Percentiles rank a stretch among this genome's conserved stretches.
Evolutionary conservation across 305 asterid species (phyloP).

Genomic region (Salvia sclarea): DNA sequence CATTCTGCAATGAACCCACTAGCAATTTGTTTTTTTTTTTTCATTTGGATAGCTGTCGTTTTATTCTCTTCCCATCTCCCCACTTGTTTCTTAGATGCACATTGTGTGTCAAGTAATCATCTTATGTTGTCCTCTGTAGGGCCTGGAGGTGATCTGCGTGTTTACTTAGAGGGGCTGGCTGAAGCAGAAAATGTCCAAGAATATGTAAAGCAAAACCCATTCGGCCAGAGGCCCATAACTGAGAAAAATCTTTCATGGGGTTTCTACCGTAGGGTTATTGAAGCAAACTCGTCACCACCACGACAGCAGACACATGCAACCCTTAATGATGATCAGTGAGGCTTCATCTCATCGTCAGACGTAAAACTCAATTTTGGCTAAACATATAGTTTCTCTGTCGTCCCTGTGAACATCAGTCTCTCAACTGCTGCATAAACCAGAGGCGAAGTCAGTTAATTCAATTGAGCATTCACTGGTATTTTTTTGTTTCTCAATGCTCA

Average conservation of each 20-base stretch:
- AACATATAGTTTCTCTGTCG: not conserved
- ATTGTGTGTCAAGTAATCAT: not conserved
- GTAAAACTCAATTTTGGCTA: constrained; percentile 11
- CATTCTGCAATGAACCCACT: not conserved
- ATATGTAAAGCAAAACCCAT: constrained; percentile 70
- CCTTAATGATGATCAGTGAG: not conserved
- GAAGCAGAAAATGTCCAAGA: constrained; percentile 70
- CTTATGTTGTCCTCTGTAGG: constrained; percentile 42
- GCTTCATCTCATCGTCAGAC: constrained; percentile 6
- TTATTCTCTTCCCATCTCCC: not conserved
- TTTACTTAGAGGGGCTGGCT: constrained; percentile 71
- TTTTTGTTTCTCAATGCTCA: not conserved
- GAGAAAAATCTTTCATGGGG: constrained; percentile 76
- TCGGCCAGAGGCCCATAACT: constrained; percentile 79
- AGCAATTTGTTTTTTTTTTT: not conserved
- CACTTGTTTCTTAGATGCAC: not conserved
- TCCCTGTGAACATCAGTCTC: not conserved
- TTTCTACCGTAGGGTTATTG: constrained; percentile 63
- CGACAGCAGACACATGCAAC: constrained; percentile 33
- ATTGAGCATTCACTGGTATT: not conserved
- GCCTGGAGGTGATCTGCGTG: constrained; percentile 80
- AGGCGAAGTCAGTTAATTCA: too few relatives aligned
- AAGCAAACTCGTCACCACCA: constrained; percentile 53
- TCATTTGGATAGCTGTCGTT: not conserved
- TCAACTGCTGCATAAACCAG: not conserved